Conservation (phyloP, 2,329 filamentous ascomycete species). For the Xylaria sp. region DNA sequence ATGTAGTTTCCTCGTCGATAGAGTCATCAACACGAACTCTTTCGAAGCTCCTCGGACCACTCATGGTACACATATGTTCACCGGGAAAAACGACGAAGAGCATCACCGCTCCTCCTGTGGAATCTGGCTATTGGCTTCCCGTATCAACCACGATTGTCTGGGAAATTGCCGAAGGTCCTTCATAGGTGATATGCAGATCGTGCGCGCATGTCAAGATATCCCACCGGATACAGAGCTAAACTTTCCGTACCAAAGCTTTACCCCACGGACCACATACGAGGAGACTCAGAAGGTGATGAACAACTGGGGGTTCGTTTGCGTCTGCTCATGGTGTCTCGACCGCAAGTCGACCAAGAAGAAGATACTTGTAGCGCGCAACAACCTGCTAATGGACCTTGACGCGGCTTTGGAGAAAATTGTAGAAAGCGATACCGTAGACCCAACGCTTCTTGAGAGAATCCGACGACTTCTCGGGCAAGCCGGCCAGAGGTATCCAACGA, state of each 20-base stretch:
- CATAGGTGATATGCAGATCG: conserved; percentile 65
- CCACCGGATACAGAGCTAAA: conserved; percentile 58
- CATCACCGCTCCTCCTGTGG: conserved; percentile 50
- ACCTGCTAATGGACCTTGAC: conserved; percentile 22
- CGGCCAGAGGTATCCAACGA: conserved; percentile 42
- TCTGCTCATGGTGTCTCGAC: conserved; percentile 54
- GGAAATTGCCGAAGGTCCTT: conserved; percentile 60
- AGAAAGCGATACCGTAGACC: background rate
- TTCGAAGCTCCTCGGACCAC: conserved; percentile 53
- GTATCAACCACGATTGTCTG: conserved; percentile 65
- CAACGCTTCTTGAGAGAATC: conserved; percentile 19
- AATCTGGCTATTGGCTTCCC: conserved; percentile 60
- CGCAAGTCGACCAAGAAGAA: conserved; percentile 39
- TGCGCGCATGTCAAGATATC: conserved; percentile 60
- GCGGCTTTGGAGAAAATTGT: background rate
- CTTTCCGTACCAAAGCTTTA: conserved; percentile 53
- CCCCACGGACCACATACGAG: conserved; percentile 42
- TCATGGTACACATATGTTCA: conserved; percentile 2
- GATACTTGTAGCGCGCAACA: conserved; percentile 36
- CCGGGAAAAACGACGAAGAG: background rate
- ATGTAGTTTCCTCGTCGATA: conserved; percentile 57
- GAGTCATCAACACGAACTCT: conserved; percentile 56
- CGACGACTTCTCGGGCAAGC: conserved; percentile 39
- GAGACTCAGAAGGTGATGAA: conserved; percentile 48
- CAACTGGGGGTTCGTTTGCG: conserved; percentile 57